Evolutionary conservation across 306 rosid genomes (phyloP).

Genomic region (Cucurbita argyrosperma): DNA sequence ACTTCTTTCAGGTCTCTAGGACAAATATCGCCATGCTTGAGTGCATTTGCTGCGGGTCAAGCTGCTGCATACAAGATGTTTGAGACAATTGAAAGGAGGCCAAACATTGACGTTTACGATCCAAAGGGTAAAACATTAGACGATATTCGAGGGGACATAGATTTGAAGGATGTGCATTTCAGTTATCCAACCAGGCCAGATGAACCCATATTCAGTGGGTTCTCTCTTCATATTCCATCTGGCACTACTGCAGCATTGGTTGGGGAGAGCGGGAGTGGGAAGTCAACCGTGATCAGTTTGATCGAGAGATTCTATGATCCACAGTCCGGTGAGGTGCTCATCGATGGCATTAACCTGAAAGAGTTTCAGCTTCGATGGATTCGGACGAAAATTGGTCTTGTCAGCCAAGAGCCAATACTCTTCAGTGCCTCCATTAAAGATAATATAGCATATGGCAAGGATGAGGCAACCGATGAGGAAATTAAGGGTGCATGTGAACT

Average conservation of each 20-base stretch:
- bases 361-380: conserved; percentile 9
- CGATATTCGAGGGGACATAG: not conserved
- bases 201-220: not conserved
- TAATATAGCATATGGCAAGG: conserved; percentile 8
- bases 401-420: conserved; percentile 11
- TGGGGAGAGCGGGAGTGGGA: conserved; percentile 9
- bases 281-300: conserved; percentile 8
- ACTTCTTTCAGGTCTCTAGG: conserved; percentile 7
- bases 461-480: not conserved
- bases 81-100: conserved; percentile 8
- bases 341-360: conserved; percentile 6
- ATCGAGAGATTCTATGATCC: conserved; percentile 10
- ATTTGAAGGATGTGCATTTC: not conserved
- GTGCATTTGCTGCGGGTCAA: conserved; percentile 8
- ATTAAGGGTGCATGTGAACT: conserved; percentile 5
- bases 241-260: conserved; percentile 7
- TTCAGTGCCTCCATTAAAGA: conserved; percentile 1
- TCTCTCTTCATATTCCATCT: not conserved
- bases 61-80: conserved; percentile 9
- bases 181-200: conserved; percentile 8
- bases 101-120: conserved; percentile 3
- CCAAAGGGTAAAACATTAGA: not conserved
- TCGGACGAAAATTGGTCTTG: conserved; percentile 1
- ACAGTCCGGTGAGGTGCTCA: conserved; percentile 7
- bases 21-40: conserved; percentile 8